Evolutionary conservation across 2,329 filamentous ascomycete genomes (phyloP).

Genomic region (Teratosphaeria zuluensis): DNA sequence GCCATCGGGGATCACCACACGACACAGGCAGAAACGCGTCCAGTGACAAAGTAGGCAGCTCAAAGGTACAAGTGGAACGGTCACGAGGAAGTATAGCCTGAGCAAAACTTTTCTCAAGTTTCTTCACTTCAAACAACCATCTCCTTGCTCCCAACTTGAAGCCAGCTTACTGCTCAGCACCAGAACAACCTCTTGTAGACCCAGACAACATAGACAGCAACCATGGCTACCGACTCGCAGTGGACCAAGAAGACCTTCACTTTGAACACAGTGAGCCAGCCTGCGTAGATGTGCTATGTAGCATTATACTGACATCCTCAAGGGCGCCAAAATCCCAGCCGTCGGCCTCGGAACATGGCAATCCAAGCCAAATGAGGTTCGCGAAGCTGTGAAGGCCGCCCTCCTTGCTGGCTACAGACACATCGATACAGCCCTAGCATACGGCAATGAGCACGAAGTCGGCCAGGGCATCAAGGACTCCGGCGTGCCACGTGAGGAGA

Average conservation of each 20-base stretch:
- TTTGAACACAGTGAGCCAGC: conserved; percentile 42
- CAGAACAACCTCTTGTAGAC: background rate
- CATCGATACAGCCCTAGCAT: conserved; percentile 63
- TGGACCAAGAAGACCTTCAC: conserved; percentile 36
- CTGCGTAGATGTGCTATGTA: background rate
- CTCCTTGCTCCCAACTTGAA: background rate
- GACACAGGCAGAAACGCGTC: background rate
- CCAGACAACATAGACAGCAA: background rate
- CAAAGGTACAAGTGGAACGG: background rate
- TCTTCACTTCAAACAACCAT: background rate
- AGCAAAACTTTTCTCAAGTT: background rate
- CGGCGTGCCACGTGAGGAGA: conserved; percentile 54
- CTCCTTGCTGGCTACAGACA: conserved; percentile 50
- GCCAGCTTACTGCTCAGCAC: background rate
- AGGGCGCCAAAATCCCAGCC: conserved; percentile 62
- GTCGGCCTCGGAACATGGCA: conserved; percentile 75
- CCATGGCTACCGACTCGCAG: conserved; percentile 5
- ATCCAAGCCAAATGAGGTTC: conserved; percentile 58
- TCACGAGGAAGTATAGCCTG: background rate
- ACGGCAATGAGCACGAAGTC: conserved; percentile 69
- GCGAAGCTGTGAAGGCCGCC: conserved; percentile 60
- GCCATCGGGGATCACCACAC: background rate
- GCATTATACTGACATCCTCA: background rate
- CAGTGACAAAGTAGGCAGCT: background rate
- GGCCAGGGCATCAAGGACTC: conserved; percentile 60